Evolutionary conservation across 2,329 filamentous ascomycete species (phyloP), one percentile per base, ranked within the genome.

Genomic region (Paecilomyces fulvus): DNA sequence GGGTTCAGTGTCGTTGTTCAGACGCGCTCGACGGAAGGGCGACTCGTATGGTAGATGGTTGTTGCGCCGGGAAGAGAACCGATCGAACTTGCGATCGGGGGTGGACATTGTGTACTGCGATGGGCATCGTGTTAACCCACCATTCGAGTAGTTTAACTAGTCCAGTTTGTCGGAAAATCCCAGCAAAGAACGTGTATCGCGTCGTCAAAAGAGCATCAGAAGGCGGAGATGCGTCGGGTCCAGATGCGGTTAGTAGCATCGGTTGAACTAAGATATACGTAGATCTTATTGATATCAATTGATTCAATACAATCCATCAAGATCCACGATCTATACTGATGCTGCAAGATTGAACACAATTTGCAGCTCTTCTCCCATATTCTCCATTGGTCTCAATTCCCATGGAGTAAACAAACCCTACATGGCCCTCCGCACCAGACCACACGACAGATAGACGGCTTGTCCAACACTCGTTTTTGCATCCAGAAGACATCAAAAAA

Each of bases 21-120:
- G 57, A 23, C 59, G 59, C 20, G 66, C 67, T 63, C 66, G 65
- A 60, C 63, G 63, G 59, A 72, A 69, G 56, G 69, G 67, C 28
- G 68, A 70, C 25, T 59, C 63, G 30, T 70, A 66, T 53, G 66
- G 61, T 52, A 60, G 59, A 20, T 64, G 54, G 59, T 61, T 56
- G 56, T 57, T 60, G 62, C 64, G 68, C 65, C 67, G 69, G 64
- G 68, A 65, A 55, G 64, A 61, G 30, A 61, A 60, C 56, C 62
- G 65, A 56, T 69, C 60, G 52, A 50, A 59, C 54, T 57, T 67
- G 60, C 64, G 66, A 53, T 67, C 63, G 58, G 66, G 65, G 49
- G 67, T 67, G 52, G 70, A 62, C 73, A 75, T 75, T 51, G 37
- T 43, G 14, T 43, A 43, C 37, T 43, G 37, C n/a, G 37, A 17